phyloP scores from a whole-genome alignment of 1,284 basidiomycete species.

The Rhodotorula glutinis region DNA sequence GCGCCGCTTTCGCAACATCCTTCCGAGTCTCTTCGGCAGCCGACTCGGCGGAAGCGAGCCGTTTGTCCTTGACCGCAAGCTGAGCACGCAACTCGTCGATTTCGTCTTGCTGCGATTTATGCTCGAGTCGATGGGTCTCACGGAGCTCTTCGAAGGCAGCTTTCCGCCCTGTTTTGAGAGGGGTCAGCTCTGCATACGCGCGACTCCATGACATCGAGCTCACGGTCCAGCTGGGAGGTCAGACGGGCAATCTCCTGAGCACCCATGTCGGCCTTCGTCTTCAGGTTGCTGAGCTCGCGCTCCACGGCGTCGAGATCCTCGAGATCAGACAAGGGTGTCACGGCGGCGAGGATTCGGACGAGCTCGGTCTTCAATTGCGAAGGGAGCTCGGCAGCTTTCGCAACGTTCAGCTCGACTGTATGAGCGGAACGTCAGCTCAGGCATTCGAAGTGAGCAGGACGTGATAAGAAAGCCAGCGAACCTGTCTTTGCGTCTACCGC shows the following conservation, averaged over 20 bases:
- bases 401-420: no score
- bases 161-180: constrained; percentile 63
- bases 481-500: no score
- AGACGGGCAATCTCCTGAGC: constrained; percentile 71
- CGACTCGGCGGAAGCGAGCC: constrained; percentile 39
- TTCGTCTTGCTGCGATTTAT: constrained; percentile 67
- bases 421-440: no score
- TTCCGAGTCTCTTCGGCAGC: constrained; percentile 53
- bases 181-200: background rate
- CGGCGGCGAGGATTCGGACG: constrained; percentile 6
- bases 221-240: constrained; percentile 67
- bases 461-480: no score
- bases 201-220: constrained; percentile 41
- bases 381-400: background rate
- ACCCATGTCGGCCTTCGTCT: constrained; percentile 64
- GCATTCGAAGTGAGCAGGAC: no score
- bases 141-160: constrained; percentile 75
- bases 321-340: constrained; percentile 50
- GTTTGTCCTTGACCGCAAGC: constrained; percentile 41
- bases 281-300: constrained; percentile 67
- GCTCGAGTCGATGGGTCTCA: constrained; percentile 74
- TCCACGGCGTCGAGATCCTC: constrained; percentile 66
- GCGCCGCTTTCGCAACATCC: constrained; percentile 57
- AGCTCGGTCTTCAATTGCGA: background rate
- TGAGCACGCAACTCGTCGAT: constrained; percentile 64